Base-by-base conservation (phyloP, 495 filamentous ascomycete genomes). In the Lasiosphaeria miniovina region DNA sequence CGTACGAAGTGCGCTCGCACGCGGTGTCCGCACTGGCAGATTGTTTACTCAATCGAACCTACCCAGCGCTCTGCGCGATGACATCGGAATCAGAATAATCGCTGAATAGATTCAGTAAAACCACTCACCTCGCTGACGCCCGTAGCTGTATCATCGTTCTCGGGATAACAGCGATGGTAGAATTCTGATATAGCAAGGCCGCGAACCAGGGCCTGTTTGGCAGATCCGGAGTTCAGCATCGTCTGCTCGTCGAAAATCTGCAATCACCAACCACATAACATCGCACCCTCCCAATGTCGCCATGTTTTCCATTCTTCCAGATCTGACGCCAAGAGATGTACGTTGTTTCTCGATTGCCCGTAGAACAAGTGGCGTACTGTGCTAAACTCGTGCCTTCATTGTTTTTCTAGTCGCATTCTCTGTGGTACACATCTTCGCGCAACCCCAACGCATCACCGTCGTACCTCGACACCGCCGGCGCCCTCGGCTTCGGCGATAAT, bases 301-400 rank as follows among this genome's bases (percentile, higher is more conserved):
- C 54, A 88, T 84, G 82, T 82, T 89, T 66, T 80, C 85, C 40
- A 81, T 88, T 36, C 82, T 93, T n/a, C 88, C 89, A 9, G 82
- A 84, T 61, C 80, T 93, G 59, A 79, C 82, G 41, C 88, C 89
- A 31, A 86, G 84, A 64, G 86, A 90, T 63, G 90, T 90, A 81
- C 68, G 84, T 73, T 24, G n/a, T 43, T 45, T 24, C 24, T 24
- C 24, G 24, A 24, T 24, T 24, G 24, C 24, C 24, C 24, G 24
- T 24, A 24, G 24, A 24, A 24, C 24, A 2, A 24, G 24, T 24
- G 24, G 24, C 24, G 24, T 24, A 24, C 0, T 24, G 24, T 24
- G 24, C 24, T 24, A 24, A 24, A 24, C 24, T 24, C 24, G 24
- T 24, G 24, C 24, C 24, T 24, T 2, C 41, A 56, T 53, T 49